Evolutionary conservation across 306 rosid genomes (phyloP).

Genomic region (Benincasa hispida): DNA sequence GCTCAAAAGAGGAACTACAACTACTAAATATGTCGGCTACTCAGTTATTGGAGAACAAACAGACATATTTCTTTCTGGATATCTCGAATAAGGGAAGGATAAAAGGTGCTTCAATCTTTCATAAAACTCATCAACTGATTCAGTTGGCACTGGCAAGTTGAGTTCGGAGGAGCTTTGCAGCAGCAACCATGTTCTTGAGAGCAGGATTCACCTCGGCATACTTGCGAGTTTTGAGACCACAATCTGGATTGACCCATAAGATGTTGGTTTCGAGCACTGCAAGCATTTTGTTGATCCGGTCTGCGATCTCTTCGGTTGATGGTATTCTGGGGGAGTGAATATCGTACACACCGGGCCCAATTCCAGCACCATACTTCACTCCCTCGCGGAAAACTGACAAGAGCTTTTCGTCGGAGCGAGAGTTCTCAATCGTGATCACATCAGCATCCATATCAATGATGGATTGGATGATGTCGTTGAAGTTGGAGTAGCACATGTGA

Average conservation of each 20-base stretch:
- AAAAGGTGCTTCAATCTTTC: background rate
- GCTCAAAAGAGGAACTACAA: background rate
- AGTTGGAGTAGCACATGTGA: conserved; percentile 86
- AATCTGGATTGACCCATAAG: conserved; percentile 85
- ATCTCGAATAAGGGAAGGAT: background rate
- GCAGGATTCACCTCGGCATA: conserved; percentile 63
- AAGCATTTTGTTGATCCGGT: conserved; percentile 60
- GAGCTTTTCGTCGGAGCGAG: conserved; percentile 74
- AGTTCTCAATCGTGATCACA: conserved; percentile 83
- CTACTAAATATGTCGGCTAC: background rate
- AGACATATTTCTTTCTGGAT: background rate
- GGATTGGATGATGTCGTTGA: conserved; percentile 77
- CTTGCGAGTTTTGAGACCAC: conserved; percentile 84
- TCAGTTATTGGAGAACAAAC: background rate
- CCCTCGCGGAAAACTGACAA: conserved; percentile 74
- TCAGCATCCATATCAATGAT: conserved; percentile 87
- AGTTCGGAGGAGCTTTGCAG: conserved; percentile 62
- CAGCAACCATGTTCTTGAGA: conserved; percentile 67
- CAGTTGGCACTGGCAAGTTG: conserved; percentile 47
- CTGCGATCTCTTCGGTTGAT: conserved; percentile 54
- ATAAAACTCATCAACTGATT: background rate
- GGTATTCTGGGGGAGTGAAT: conserved; percentile 93
- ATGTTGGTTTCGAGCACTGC: conserved; percentile 68
- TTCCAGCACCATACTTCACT: conserved; percentile 72
- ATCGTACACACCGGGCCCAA: conserved; percentile 84